A percentile compares a stretch with the other conserved stretches of the same genome.
These are phyloP conservation scores for Ophiostoma tasmaniense DNA, from an alignment of 2,329 filamentous ascomycete genomes.

Conservation along the genomic window DNA sequence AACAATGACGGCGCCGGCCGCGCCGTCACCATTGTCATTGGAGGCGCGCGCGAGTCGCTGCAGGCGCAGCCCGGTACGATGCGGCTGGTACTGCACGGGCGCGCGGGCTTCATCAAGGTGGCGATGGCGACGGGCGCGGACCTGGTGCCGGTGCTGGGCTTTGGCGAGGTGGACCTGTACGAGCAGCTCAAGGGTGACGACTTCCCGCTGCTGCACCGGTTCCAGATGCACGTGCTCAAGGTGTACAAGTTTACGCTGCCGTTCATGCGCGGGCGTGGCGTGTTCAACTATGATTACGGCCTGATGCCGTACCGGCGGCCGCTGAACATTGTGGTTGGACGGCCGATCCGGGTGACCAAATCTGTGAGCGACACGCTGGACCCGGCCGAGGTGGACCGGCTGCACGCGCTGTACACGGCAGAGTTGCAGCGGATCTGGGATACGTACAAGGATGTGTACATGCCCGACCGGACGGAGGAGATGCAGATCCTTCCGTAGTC, in stretches of 20 bases:
- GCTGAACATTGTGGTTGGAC: constrained; percentile 82
- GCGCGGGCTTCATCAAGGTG: constrained; percentile 91
- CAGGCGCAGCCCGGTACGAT: constrained; percentile 74
- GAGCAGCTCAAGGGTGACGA: constrained; percentile 72
- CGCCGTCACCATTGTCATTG: constrained; percentile 93
- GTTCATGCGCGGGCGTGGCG: constrained; percentile 77
- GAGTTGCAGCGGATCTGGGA: constrained; percentile 70
- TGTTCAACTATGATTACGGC: constrained; percentile 97
- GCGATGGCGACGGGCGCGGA: constrained; percentile 89
- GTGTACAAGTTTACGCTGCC: constrained; percentile 88
- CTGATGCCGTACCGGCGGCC: constrained; percentile 87
- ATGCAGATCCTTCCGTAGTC: constrained; percentile 48
- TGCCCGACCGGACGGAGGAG: constrained; percentile 53
- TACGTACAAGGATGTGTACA: constrained; percentile 69
- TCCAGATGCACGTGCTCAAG: constrained; percentile 78
- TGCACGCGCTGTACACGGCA: constrained; percentile 70
- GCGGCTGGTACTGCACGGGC: constrained; percentile 68
- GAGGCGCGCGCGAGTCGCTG: constrained; percentile 84
- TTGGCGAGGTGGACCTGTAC: constrained; percentile 95
- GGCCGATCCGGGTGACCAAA: constrained; percentile 62
- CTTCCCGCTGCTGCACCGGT: constrained; percentile 69
- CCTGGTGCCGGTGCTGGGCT: constrained; percentile 81
- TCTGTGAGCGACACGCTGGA: constrained; percentile 50
- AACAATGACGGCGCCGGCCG: constrained; percentile 81
- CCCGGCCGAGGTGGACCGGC: constrained; percentile 65